Conservation (phyloP, 2,329 filamentous ascomycete genomes). For the Thelonectria rubi region DNA sequence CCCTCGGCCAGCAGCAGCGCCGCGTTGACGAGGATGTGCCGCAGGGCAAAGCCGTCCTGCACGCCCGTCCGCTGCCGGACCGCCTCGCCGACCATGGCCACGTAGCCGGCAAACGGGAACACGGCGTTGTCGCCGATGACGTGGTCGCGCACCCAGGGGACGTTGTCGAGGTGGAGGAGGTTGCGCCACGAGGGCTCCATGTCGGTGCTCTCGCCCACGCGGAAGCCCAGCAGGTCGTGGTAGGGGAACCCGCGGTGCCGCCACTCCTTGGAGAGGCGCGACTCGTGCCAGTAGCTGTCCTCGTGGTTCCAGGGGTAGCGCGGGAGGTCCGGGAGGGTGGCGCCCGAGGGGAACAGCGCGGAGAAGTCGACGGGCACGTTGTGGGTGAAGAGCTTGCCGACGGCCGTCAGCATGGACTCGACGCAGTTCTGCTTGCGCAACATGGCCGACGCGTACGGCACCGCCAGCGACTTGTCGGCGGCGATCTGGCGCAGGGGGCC, state of each 20-base stretch:
- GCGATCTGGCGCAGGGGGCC: slow-evolving; percentile 41
- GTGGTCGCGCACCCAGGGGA: slow-evolving; percentile 57
- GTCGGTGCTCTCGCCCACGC: slow-evolving; percentile 28
- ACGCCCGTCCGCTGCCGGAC: slow-evolving; percentile 29
- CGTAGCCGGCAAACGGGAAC: slow-evolving; percentile 51
- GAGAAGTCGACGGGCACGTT: neutral
- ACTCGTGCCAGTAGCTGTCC: slow-evolving; percentile 18
- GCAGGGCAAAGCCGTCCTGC: slow-evolving; percentile 33
- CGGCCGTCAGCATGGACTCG: neutral
- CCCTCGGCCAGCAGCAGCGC: slow-evolving; percentile 43
- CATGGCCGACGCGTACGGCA: slow-evolving; percentile 1
- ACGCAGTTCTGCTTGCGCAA: slow-evolving; percentile 11
- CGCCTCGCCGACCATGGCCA: slow-evolving; percentile 45
- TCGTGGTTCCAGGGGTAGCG: slow-evolving; percentile 43
- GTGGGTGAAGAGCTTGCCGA: slow-evolving; percentile 11
- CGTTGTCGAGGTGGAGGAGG: slow-evolving; percentile 30
- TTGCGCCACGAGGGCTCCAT: slow-evolving; percentile 38
- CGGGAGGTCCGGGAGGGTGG: slow-evolving; percentile 44
- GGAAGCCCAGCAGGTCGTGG: slow-evolving; percentile 35
- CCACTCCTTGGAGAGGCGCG: slow-evolving; percentile 22
- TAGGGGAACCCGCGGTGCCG: slow-evolving; percentile 18
- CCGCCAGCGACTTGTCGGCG: slow-evolving; percentile 3
- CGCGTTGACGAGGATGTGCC: slow-evolving; percentile 37
- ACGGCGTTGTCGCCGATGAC: slow-evolving; percentile 53
- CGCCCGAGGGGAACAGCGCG: neutral